phyloP scores from a whole-genome alignment of 2,329 filamentous ascomycete genomes.

The Penicillium sp. region DNA sequence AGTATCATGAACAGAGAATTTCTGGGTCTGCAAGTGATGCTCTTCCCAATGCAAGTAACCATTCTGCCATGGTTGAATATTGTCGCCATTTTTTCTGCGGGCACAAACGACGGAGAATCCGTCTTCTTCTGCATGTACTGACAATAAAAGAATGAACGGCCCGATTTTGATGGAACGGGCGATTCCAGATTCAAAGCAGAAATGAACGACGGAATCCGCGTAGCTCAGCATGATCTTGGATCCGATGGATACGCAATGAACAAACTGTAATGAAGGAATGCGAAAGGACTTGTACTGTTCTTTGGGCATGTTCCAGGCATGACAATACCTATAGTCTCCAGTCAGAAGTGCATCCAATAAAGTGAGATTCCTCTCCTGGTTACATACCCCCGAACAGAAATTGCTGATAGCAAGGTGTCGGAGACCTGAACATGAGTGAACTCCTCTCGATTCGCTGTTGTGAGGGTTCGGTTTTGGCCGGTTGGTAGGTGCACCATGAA shows the following conservation, averaged over 20 bases:
- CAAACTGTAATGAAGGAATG: constrained; percentile 20
- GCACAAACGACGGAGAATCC: constrained; percentile 17
- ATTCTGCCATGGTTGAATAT: background rate
- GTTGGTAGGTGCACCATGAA: constrained; percentile 4
- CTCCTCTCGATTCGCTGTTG: constrained; percentile 12
- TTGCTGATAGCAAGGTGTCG: constrained; percentile 1
- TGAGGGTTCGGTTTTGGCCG: background rate
- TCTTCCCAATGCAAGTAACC: too few relatives aligned
- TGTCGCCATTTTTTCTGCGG: background rate
- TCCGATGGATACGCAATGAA: constrained; percentile 19
- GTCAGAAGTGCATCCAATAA: background rate
- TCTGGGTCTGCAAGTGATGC: background rate
- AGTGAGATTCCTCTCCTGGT: background rate
- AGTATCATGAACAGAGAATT: background rate
- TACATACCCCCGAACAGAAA: constrained; percentile 4
- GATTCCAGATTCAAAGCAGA: constrained; percentile 15
- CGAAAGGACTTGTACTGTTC: constrained; percentile 23
- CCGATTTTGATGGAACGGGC: constrained; percentile 13
- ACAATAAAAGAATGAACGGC: constrained; percentile 11
- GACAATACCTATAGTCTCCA: constrained; percentile 22
- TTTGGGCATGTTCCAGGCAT: constrained; percentile 29
- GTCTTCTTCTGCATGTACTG: constrained; percentile 13
- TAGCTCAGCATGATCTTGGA: constrained; percentile 22
- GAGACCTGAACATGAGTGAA: constrained; percentile 6
- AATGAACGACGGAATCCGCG: constrained; percentile 20